Base-by-base conservation (phyloP, 176 grass and related monocot genomes). In the Raddia guianensis region DNA sequence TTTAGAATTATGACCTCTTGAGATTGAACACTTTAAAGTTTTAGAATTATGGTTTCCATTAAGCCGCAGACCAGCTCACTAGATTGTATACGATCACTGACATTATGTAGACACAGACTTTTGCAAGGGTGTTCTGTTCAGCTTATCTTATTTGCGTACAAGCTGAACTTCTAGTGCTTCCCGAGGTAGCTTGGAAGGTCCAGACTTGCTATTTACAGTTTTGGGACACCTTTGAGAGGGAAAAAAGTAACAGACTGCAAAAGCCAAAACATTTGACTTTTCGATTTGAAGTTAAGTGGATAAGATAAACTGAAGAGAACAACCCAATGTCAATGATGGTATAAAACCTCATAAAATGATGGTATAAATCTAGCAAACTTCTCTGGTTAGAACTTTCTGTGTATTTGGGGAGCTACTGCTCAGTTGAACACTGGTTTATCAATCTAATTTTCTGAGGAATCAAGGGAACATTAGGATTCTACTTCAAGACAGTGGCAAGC, bases 341-440 rank as follows among this genome's bases (percentile, higher is more conserved):
- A 60, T 12, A 75, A 58, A 60, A 47, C 12, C 50, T 15, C 50
- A 12, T 5, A 14, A 52, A 71, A 13, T 34, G 69, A 34, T 53
- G 20, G 47, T 35, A 72, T 8, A 72, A 34, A 53, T 35, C 5
- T 46, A 60, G 40, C 42, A 70, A 58, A 70, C 43, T 70, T 80
- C 34, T 50, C 55, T 47, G 9, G 12, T 43, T 58, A 12, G 6
- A 8, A 7, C 37, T 61, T 72, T 19, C 56, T 45, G 4, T 18
- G 14, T 50, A n/a, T n/a, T 37, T 35, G 14, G 34, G 14, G 49
- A 46, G 33, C 13, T 46, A 74, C 49, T 45, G 19, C 20, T 8
- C 35, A 83, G 20, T 9, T 5, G 71, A 73, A 18, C 37, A 18
- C 15, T 49, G 8, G 37, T 51, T 12, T 20, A 27, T 42, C 51